phyloP scores from a whole-genome alignment of 495 filamentous ascomycete genomes.

The Glutinoglossum americanum region DNA sequence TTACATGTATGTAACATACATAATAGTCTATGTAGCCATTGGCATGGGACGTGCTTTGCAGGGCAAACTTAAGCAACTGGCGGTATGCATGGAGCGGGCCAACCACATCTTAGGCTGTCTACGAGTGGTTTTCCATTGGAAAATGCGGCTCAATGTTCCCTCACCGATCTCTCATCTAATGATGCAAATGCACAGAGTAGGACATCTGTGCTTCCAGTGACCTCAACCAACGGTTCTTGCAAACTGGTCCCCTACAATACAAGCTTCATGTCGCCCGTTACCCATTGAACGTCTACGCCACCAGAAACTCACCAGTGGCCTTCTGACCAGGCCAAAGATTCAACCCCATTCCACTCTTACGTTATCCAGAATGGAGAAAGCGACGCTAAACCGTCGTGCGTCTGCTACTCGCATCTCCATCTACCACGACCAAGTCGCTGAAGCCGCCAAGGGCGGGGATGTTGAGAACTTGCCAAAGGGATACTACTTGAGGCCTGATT shows the following conservation, averaged over 20 bases:
- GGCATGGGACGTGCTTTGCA: too few relatives aligned
- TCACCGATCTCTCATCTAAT: neutral
- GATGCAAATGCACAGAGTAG: neutral
- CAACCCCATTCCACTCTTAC: neutral
- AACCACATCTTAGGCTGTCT: too few relatives aligned
- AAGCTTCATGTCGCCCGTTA: neutral
- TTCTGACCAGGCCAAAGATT: too few relatives aligned
- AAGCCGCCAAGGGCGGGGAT: neutral
- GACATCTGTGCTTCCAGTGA: neutral
- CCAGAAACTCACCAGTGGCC: too few relatives aligned
- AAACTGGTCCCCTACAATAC: neutral
- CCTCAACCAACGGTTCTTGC: neutral
- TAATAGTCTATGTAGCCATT: too few relatives aligned
- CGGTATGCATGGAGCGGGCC: too few relatives aligned
- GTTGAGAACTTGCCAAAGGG: neutral
- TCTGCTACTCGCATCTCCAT: neutral
- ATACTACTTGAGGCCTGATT: neutral
- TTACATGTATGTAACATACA: too few relatives aligned
- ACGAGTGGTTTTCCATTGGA: neutral
- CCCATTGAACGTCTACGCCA: too few relatives aligned
- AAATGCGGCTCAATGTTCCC: neutral
- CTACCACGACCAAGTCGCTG: neutral
- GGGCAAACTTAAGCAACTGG: too few relatives aligned
- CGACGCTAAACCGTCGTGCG: neutral
- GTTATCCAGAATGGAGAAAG: neutral